A percentile compares a stretch with the other conserved stretches of the same genome.
Evolutionary conservation across 139 green algal species (phyloP).

Genomic region (Micractinium conductrix): DNA sequence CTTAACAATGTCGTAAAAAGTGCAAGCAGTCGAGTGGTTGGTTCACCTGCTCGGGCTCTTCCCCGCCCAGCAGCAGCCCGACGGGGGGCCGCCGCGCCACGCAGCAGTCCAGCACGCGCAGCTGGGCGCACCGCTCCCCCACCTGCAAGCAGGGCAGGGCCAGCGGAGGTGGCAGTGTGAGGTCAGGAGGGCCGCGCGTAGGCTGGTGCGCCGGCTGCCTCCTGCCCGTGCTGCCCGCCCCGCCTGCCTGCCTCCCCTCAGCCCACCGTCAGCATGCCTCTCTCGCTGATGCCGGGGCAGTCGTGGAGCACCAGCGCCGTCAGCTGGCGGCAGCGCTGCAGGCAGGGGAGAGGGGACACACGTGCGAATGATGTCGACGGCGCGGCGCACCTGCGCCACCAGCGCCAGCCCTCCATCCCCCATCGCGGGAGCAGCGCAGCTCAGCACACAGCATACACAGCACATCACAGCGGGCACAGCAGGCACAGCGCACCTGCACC

Average conservation of each 20-base stretch:
- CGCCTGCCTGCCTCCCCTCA: no score
- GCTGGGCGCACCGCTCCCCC: constrained; percentile 32
- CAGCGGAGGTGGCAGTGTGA: neutral
- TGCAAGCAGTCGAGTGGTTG: no score
- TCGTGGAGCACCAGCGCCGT: constrained; percentile 35
- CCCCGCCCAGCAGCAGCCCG: constrained; percentile 5
- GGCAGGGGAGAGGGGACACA: no score
- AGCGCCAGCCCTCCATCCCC: constrained; percentile 19
- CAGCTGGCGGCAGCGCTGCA: constrained; percentile 27
- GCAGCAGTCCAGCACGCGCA: constrained; percentile 28
- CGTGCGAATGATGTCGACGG: no score
- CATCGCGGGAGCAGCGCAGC: no score
- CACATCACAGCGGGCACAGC: neutral
- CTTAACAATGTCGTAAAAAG: no score
- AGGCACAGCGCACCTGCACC: neutral
- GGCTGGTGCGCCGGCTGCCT: no score
- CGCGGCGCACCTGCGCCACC: constrained; percentile 27
- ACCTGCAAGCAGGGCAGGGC: constrained; percentile 7
- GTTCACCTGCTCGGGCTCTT: constrained; percentile 9
- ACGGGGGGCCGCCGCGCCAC: constrained; percentile 12
- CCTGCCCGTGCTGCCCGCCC: no score
- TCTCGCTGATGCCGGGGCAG: constrained; percentile 31
- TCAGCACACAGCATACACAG: neutral
- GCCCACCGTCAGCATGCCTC: neutral
- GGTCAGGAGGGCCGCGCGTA: neutral